phyloP scores from a whole-genome alignment of 352 stramenopile genomes.

The Phytophthora niederhauseri region DNA sequence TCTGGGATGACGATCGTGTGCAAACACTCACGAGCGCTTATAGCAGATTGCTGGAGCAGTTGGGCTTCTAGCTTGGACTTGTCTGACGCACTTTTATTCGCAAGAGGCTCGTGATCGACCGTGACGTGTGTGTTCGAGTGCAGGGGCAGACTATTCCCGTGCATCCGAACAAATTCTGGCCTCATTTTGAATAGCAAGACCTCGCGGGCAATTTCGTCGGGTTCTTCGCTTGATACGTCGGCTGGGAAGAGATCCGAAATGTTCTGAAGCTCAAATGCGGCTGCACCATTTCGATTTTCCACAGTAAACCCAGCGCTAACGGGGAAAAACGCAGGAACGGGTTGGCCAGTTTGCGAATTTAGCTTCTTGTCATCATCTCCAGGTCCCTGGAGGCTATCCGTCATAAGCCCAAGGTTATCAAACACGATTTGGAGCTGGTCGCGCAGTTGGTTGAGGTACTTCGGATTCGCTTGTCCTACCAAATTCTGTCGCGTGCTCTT shows the following conservation, averaged over 20 bases:
- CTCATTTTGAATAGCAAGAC: conserved; percentile 45
- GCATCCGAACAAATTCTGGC: conserved; percentile 54
- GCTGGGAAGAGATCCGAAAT: conserved; percentile 42
- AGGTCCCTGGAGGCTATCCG: conserved; percentile 29
- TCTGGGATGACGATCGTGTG: conserved; percentile 45
- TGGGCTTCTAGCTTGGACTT: conserved; percentile 33
- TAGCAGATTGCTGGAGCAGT: conserved; percentile 42
- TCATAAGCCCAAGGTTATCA: conserved; percentile 40
- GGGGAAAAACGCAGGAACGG: conserved; percentile 30
- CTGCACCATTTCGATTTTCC: conserved; percentile 2
- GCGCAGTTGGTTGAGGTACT: conserved; percentile 10
- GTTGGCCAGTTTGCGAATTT: background rate
- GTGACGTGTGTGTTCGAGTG: conserved; percentile 38
- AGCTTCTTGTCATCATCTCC: conserved; percentile 8
- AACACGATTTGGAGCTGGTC: conserved; percentile 34
- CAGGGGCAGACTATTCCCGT: conserved; percentile 44
- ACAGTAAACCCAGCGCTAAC: conserved; percentile 22
- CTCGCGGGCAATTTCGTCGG: conserved; percentile 10
- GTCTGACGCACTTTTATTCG: background rate
- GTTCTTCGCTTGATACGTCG: conserved; percentile 28
- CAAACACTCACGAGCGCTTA: conserved; percentile 48
- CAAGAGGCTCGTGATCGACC: conserved; percentile 1
- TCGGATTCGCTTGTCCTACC: background rate
- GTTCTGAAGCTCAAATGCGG: conserved; percentile 33
- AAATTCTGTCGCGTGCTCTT: conserved; percentile 21